These are phyloP conservation scores for Oryza officinalis DNA, from an alignment of 176 grass and related monocot genomes.

Conservation along the genomic window DNA sequence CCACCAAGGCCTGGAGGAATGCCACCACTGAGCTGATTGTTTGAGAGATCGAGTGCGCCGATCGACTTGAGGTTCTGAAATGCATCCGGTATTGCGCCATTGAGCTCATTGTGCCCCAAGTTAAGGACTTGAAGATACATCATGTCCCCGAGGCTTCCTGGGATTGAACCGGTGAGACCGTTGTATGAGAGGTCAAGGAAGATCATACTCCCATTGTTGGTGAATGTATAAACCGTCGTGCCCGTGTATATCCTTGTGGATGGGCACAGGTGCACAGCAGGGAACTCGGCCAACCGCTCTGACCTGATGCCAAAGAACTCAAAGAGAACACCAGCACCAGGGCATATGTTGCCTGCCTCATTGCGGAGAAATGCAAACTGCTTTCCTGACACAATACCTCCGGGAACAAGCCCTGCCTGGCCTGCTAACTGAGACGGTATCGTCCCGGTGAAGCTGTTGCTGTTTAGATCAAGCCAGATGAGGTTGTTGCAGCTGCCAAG, in stretches of 20 bases:
- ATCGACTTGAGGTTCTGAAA: slow-evolving; percentile 57
- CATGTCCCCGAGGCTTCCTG: slow-evolving; percentile 65
- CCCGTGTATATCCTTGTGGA: slow-evolving; percentile 86
- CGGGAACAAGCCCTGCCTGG: slow-evolving; percentile 71
- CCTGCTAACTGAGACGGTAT: slow-evolving; percentile 59
- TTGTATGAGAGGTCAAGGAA: slow-evolving; percentile 97
- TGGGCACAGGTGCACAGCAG: slow-evolving; percentile 60
- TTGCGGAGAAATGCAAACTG: slow-evolving; percentile 89
- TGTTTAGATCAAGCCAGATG: slow-evolving; percentile 95
- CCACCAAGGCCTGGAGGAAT: slow-evolving; percentile 63
- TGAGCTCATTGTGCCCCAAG: slow-evolving; percentile 77
- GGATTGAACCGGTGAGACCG: slow-evolving; percentile 54
- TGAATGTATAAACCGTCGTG: slow-evolving; percentile 69
- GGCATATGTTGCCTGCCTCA: slow-evolving; percentile 91
- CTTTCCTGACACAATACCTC: slow-evolving; percentile 83
- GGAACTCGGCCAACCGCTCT: slow-evolving; percentile 68
- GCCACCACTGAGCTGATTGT: slow-evolving; percentile 70
- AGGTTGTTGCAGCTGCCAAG: slow-evolving; percentile 80
- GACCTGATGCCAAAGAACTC: slow-evolving; percentile 87
- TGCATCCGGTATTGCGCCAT: slow-evolving; percentile 57
- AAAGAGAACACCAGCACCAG: slow-evolving; percentile 85
- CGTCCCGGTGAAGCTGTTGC: slow-evolving; percentile 65
- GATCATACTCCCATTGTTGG: slow-evolving; percentile 84
- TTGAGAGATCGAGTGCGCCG: slow-evolving; percentile 76
- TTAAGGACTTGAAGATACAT: slow-evolving; percentile 80